Percentiles rank a stretch among this genome's conserved stretches.
These are phyloP conservation scores for Chrysanthemum lavandulifolium DNA, from an alignment of 129 eudicot species.

Conservation along the genomic window DNA sequence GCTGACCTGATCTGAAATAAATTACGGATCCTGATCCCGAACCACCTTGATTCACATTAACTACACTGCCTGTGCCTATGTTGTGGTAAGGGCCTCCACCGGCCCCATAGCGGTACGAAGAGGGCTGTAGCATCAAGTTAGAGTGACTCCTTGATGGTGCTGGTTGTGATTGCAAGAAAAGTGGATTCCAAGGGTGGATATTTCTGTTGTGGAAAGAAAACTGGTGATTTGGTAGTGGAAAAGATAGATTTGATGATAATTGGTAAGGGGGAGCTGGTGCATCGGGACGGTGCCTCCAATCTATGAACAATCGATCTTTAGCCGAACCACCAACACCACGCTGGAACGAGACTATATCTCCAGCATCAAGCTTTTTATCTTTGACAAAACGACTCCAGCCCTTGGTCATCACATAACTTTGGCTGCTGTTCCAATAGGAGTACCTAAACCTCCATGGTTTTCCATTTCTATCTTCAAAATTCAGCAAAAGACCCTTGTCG, in stretches of 20 bases:
- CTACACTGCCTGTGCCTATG: slow-evolving; percentile 31
- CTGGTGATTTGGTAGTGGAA: slow-evolving; percentile 30
- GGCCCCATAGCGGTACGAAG: slow-evolving; percentile 30
- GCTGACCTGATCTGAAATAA: slow-evolving; percentile 51
- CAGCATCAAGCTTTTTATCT: slow-evolving; percentile 87
- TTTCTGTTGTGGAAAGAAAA: slow-evolving; percentile 35
- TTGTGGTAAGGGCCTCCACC: slow-evolving; percentile 23
- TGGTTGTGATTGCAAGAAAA: slow-evolving; percentile 41
- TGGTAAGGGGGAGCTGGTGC: slow-evolving; percentile 45
- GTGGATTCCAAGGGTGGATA: slow-evolving; percentile 55
- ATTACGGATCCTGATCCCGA: slow-evolving; percentile 62
- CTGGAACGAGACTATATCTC: slow-evolving; percentile 85
- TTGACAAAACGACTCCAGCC: slow-evolving; percentile 97
- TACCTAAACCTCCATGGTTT: slow-evolving; percentile 92
- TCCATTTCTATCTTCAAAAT: slow-evolving; percentile 83
- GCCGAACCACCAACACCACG: slow-evolving; percentile 70
- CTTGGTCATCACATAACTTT: slow-evolving; percentile 97
- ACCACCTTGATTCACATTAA: slow-evolving; percentile 44
- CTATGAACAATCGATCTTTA: slow-evolving; percentile 71
- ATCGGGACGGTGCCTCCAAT: slow-evolving; percentile 89
- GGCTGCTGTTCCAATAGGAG: slow-evolving; percentile 97
- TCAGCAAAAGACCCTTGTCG: slow-evolving; percentile 71
- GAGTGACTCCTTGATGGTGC: slow-evolving; percentile 25
- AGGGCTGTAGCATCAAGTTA: slow-evolving; percentile 28
- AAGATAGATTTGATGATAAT: slow-evolving; percentile 28